phyloP scores from a whole-genome alignment of 2,329 filamentous ascomycete genomes.

The Arachnopeziza araneosa region DNA sequence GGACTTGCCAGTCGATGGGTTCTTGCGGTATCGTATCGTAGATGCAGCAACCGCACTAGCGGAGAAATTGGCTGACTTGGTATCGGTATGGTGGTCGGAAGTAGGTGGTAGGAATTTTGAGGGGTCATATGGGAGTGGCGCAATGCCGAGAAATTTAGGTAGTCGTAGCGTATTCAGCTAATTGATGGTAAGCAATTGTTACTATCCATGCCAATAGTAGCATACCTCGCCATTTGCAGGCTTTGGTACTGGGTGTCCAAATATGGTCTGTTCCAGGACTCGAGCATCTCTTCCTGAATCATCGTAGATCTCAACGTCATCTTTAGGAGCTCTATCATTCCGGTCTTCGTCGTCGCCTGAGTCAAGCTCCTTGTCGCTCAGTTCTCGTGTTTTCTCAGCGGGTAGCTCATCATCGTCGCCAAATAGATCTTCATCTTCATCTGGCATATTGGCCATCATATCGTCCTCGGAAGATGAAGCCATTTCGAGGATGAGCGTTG shows the following conservation, averaged over 20 bases:
- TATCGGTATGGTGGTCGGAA: slow-evolving; percentile 48
- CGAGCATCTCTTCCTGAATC: slow-evolving; percentile 38
- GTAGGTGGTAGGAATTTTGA: slow-evolving; percentile 60
- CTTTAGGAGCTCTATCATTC: slow-evolving; percentile 50
- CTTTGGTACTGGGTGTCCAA: slow-evolving; percentile 65
- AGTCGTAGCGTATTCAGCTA: slow-evolving; percentile 67
- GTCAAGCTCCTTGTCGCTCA: slow-evolving; percentile 57
- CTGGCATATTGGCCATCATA: slow-evolving; percentile 35
- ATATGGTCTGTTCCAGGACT: slow-evolving; percentile 59
- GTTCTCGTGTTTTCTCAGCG: slow-evolving; percentile 32
- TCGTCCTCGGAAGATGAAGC: slow-evolving; percentile 27
- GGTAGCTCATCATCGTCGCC: slow-evolving; percentile 45
- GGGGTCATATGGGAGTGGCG: slow-evolving; percentile 61
- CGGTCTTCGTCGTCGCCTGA: slow-evolving; percentile 58
- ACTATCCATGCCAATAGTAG: background rate
- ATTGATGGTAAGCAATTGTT: slow-evolving; percentile 14
- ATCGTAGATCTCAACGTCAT: slow-evolving; percentile 36
- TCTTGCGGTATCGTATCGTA: slow-evolving; percentile 64
- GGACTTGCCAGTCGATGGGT: slow-evolving; percentile 57
- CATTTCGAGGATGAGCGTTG: slow-evolving; percentile 6
- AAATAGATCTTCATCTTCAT: slow-evolving; percentile 57
- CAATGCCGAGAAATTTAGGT: slow-evolving; percentile 65
- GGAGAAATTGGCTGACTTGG: slow-evolving; percentile 44
- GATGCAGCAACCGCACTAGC: slow-evolving; percentile 53
- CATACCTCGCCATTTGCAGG: slow-evolving; percentile 64